A percentile compares a stretch with the other conserved stretches of the same genome.
These are phyloP conservation scores for Viola pubescens DNA, from an alignment of 441 rosid genomes.

Conservation along the genomic window DNA sequence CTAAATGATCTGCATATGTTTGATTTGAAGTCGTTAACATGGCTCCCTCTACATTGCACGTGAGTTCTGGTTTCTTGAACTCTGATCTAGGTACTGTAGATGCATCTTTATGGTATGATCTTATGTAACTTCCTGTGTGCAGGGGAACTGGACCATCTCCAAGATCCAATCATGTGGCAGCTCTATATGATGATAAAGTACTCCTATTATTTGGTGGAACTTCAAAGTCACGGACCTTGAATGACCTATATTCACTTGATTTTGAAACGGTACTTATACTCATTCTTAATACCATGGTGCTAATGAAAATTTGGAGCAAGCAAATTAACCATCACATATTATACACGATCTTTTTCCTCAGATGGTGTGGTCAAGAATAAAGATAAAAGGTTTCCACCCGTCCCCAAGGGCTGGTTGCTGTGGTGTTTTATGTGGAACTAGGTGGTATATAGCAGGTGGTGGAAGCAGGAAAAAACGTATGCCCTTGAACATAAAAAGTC, in stretches of 20 bases:
- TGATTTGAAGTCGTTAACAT: conserved; percentile 84
- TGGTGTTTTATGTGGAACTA: conserved; percentile 82
- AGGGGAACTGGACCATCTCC: conserved; percentile 92
- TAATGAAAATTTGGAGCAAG: neutral
- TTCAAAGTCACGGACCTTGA: conserved; percentile 73
- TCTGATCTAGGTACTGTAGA: neutral
- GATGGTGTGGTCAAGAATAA: conserved; percentile 98
- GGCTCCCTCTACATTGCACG: conserved; percentile 99
- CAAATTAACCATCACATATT: conserved; percentile 9
- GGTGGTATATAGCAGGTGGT: conserved; percentile 96
- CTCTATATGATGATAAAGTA: conserved; percentile 73
- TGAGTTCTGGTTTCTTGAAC: conserved; percentile 26
- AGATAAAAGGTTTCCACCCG: conserved; percentile 86
- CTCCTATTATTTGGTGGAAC: conserved; percentile 84
- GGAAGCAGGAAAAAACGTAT: conserved; percentile 94
- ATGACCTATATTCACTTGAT: conserved; percentile 89
- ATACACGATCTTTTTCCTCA: conserved; percentile 24
- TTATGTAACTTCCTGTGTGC: conserved; percentile 13
- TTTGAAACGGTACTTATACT: conserved; percentile 69
- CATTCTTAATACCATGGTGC: conserved; percentile 1
- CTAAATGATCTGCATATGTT: conserved; percentile 92
- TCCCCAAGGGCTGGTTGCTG: conserved; percentile 91
- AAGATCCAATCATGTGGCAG: conserved; percentile 80
- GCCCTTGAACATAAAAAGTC: conserved; percentile 20
- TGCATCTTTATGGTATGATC: conserved; percentile 3